Evolutionary conservation across 441 rosid species (phyloP).

Genomic region (Euphorbia corollata): DNA sequence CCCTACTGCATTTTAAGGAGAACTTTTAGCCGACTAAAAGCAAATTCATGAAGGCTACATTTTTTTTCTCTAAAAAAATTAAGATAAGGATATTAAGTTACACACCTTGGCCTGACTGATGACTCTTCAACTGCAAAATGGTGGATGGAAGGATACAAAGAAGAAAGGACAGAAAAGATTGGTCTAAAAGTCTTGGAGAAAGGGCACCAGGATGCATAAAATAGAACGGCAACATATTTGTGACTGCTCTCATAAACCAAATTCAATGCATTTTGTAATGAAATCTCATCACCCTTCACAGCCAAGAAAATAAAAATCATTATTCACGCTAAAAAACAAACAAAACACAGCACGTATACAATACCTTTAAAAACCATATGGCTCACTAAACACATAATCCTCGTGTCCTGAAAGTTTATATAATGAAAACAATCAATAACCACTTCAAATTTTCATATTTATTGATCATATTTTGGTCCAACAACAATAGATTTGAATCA

Average conservation of each 20-base stretch:
- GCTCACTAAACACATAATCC: neutral
- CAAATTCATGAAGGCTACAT: no score
- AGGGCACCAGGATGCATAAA: slow-evolving; percentile 94
- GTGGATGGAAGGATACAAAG: slow-evolving; percentile 55
- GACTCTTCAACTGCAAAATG: slow-evolving; percentile 81
- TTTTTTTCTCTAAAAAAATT: neutral
- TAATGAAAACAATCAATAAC: neutral
- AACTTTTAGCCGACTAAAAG: no score
- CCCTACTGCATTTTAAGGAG: no score
- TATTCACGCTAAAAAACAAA: neutral
- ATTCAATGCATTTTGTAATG: slow-evolving; percentile 55
- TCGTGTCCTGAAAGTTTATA: no score
- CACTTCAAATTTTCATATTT: no score
- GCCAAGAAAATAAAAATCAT: neutral
- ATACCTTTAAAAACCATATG: neutral
- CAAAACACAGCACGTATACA: neutral
- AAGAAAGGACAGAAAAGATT: slow-evolving; percentile 52
- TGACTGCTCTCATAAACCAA: slow-evolving; percentile 49
- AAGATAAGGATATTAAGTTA: slow-evolving; percentile 6
- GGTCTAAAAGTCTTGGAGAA: slow-evolving; percentile 69
- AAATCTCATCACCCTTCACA: slow-evolving; percentile 75
- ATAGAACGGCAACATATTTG: slow-evolving; percentile 71
- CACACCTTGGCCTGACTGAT: slow-evolving; percentile 72
- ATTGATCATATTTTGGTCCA: no score
- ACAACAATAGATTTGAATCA: no score